phyloP scores from a whole-genome alignment of 2,329 filamentous ascomycete species.

The Calonectria henricotiae region DNA sequence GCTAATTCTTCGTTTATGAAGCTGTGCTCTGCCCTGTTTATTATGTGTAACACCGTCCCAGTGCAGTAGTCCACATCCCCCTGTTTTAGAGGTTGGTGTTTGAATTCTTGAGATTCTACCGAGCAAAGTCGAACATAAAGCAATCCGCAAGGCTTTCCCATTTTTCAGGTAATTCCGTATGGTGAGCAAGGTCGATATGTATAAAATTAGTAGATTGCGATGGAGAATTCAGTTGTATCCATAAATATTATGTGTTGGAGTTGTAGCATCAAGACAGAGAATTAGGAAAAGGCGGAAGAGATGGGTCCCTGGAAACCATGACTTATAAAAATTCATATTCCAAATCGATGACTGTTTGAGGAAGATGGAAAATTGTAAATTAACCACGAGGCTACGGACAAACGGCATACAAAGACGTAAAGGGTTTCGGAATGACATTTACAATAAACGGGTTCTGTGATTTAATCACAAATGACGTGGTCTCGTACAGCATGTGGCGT shows the following conservation, averaged over 20 bases:
- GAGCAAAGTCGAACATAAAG: constrained; percentile 16
- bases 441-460: not conserved
- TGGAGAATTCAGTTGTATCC: not conserved
- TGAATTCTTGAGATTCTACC: not conserved
- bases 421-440: not conserved
- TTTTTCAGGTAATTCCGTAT: not conserved
- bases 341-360: too few relatives aligned
- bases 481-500: constrained; percentile 2
- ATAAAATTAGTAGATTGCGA: not conserved
- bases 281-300: not conserved
- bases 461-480: not conserved
- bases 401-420: too few relatives aligned
- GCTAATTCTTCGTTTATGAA: constrained; percentile 4
- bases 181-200: not conserved
- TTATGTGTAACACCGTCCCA: constrained; percentile 20
- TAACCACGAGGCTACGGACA: too few relatives aligned
- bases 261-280: too few relatives aligned
- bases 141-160: constrained; percentile 16
- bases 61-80: not conserved
- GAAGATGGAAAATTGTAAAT: too few relatives aligned
- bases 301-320: not conserved
- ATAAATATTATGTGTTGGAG: too few relatives aligned
- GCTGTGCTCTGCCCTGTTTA: constrained; percentile 29
- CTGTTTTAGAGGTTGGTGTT: not conserved
- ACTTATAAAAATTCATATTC: not conserved